Evolutionary conservation across 148 eudicot genomes (phyloP).

Genomic region (Camellia lanceoleosa): DNA sequence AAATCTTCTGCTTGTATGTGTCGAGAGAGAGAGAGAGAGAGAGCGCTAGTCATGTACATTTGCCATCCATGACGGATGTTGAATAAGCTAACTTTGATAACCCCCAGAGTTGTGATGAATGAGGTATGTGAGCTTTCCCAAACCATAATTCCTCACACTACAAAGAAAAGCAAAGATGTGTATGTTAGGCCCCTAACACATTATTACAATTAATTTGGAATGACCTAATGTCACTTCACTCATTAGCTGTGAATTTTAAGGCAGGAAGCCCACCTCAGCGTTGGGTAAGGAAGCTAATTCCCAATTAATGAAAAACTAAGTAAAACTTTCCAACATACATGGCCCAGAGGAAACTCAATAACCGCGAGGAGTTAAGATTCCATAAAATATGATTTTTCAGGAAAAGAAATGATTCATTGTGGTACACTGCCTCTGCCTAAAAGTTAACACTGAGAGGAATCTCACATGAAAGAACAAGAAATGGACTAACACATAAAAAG

Average conservation of each 20-base stretch:
- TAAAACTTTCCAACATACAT: background rate
- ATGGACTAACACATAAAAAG: background rate
- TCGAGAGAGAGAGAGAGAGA: background rate
- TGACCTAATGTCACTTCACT: no score
- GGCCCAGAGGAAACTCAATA: background rate
- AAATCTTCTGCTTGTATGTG: background rate
- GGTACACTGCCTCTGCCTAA: background rate
- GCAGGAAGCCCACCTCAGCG: no score
- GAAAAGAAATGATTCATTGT: background rate
- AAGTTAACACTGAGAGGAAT: background rate
- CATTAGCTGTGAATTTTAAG: no score
- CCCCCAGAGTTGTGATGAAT: constrained; percentile 46
- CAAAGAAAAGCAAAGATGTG: constrained; percentile 9
- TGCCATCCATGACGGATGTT: constrained; percentile 63
- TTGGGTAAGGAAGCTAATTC: no score
- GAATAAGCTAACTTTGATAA: constrained; percentile 63
- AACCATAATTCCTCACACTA: constrained; percentile 77
- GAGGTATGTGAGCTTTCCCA: constrained; percentile 89
- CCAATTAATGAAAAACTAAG: no score
- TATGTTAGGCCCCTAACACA: background rate
- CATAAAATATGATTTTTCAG: background rate
- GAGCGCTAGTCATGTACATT: constrained; percentile 36
- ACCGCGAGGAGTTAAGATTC: background rate
- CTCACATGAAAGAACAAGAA: background rate
- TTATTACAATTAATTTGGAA: background rate